Evolutionary conservation across 805 yeast genomes (phyloP).

Genomic region (Blastobotrys robertii): DNA sequence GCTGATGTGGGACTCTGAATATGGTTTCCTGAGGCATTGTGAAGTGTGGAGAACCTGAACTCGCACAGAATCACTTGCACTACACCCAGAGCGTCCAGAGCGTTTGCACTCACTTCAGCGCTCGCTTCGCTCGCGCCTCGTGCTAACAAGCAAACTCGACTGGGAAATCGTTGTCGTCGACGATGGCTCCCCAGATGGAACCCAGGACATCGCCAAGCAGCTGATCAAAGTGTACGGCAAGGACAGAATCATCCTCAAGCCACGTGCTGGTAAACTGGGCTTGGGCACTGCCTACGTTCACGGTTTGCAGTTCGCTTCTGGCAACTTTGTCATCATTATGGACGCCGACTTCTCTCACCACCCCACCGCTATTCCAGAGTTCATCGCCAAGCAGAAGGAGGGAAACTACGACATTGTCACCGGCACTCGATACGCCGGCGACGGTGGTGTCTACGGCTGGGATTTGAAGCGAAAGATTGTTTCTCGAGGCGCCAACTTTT

Average conservation of each 20-base stretch:
- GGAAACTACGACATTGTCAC: conserved; percentile 34
- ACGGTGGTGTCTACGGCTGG: conserved; percentile 82
- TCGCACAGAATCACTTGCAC: not conserved
- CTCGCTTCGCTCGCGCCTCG: no score
- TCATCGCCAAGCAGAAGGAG: conserved; percentile 49
- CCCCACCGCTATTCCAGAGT: conserved; percentile 69
- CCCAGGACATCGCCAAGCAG: conserved; percentile 57
- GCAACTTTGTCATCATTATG: conserved; percentile 70
- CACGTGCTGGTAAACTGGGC: conserved; percentile 71
- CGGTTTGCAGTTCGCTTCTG: conserved; percentile 60
- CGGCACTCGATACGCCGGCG: conserved; percentile 64
- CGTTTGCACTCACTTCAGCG: conserved; percentile 1
- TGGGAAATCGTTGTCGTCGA: conserved; percentile 77
- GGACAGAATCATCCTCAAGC: conserved; percentile 51
- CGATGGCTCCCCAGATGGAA: conserved; percentile 75
- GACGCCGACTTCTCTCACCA: conserved; percentile 80
- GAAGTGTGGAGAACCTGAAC: not conserved
- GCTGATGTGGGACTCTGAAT: no score
- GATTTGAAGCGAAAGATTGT: conserved; percentile 70
- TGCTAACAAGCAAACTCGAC: conserved; percentile 34
- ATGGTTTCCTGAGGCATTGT: no score
- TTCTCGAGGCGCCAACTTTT: conserved; percentile 70
- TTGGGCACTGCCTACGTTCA: conserved; percentile 71
- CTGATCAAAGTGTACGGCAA: conserved; percentile 39
- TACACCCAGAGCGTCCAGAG: not conserved